Percentiles rank a stretch among this genome's conserved stretches.
Evolutionary conservation across 305 asterid species (phyloP).

Genomic region (Fraxinus sp.): DNA sequence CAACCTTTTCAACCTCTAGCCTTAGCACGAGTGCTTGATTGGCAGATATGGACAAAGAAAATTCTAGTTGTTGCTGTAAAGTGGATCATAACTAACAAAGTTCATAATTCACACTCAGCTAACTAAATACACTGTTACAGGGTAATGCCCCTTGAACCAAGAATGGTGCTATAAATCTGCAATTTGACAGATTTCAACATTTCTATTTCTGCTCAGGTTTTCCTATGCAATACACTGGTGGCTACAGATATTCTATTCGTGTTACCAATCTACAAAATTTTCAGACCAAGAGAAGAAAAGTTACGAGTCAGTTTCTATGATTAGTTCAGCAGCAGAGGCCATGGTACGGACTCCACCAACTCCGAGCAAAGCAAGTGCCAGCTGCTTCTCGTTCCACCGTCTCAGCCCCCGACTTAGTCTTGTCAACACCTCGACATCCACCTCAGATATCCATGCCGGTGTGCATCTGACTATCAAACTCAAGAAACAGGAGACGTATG

Average conservation of each 20-base stretch:
- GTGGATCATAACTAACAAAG: background rate
- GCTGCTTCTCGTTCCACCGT: conserved; percentile 74
- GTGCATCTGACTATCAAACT: conserved; percentile 72
- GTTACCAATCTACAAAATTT: conserved; percentile 46
- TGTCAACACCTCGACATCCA: conserved; percentile 56
- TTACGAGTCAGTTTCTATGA: conserved; percentile 43
- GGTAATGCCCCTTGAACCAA: background rate
- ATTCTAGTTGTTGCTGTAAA: background rate
- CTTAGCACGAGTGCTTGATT: background rate
- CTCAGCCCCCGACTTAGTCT: conserved; percentile 67
- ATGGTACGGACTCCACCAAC: conserved; percentile 68
- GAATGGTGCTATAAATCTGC: background rate
- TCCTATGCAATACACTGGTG: conserved; percentile 20
- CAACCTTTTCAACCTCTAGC: background rate
- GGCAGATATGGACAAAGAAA: background rate
- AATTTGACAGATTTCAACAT: background rate
- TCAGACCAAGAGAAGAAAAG: conserved; percentile 13
- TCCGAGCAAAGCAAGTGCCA: conserved; percentile 73
- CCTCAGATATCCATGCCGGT: conserved; percentile 71
- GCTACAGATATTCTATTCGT: conserved; percentile 28
- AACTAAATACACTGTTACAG: background rate
- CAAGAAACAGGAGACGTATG: conserved; percentile 68
- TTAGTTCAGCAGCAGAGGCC: conserved; percentile 81
- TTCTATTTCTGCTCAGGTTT: conserved; percentile 6
- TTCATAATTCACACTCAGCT: background rate